Conservation (phyloP, 805 yeast species). For the Candida suzukii region DNA sequence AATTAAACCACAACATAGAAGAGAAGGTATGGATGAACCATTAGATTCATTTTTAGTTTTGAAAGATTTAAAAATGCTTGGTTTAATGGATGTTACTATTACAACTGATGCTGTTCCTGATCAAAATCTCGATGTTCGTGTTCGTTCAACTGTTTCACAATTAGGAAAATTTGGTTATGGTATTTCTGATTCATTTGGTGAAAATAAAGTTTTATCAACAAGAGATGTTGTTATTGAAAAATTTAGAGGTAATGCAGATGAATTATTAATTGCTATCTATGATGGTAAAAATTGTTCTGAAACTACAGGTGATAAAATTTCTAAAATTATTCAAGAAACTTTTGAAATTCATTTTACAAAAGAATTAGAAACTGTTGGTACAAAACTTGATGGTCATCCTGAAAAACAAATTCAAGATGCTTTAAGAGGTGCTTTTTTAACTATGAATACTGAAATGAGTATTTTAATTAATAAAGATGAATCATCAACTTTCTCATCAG, state of each 20-base stretch:
- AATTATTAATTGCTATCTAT: conserved; percentile 71
- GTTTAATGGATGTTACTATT: conserved; percentile 91
- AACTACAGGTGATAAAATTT: conserved; percentile 53
- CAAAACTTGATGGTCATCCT: conserved; percentile 27
- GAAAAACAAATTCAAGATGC: conserved; percentile 62
- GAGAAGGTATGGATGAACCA: conserved; percentile 53
- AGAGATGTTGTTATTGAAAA: conserved; percentile 84
- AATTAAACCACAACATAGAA: conserved; percentile 58
- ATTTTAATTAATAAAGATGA: conserved; percentile 42
- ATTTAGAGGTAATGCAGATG: conserved; percentile 80
- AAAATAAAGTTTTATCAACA: conserved; percentile 53
- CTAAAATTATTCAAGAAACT: conserved; percentile 65
- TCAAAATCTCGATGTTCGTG: conserved; percentile 73
- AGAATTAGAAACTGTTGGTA: conserved; percentile 43
- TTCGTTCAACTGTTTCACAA: conserved; percentile 83
- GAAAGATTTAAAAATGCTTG: conserved; percentile 64
- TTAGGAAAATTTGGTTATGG: conserved; percentile 77
- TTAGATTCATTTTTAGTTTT: conserved; percentile 60
- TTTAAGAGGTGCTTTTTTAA: conserved; percentile 71
- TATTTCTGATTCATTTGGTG: conserved; percentile 82
- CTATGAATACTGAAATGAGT: conserved; percentile 77
- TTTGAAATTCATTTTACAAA: conserved; percentile 61
- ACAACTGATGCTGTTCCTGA: conserved; percentile 88
- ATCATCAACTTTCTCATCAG: conserved; percentile 32
- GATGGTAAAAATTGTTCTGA: conserved; percentile 71